Evolutionary conservation across 306 rosid species (phyloP).

Genomic region (Abrus precatorius): DNA sequence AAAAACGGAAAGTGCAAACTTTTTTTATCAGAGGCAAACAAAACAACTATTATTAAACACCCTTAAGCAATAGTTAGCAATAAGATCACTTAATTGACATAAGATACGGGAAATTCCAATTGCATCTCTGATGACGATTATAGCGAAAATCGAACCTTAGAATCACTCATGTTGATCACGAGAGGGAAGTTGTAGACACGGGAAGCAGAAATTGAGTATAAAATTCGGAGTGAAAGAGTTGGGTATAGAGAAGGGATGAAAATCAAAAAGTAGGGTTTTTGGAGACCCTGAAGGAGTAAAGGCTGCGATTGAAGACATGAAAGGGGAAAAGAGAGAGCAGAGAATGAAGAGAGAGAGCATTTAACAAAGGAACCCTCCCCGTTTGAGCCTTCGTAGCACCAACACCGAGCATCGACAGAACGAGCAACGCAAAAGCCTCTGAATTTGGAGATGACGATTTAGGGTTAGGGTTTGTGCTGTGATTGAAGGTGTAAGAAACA

Average conservation of each 20-base stretch:
- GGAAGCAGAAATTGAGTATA: slow-evolving; percentile 30
- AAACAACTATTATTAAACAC: background rate
- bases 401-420: slow-evolving; percentile 50
- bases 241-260: slow-evolving; percentile 50
- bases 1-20: background rate
- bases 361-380: slow-evolving; percentile 73
- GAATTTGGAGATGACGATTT: slow-evolving; percentile 19
- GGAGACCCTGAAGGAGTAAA: slow-evolving; percentile 74
- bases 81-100: background rate
- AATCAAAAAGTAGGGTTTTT: slow-evolving; percentile 71
- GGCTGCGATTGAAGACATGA: slow-evolving; percentile 87
- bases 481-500: background rate
- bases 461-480: slow-evolving; percentile 31
- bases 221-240: slow-evolving; percentile 34
- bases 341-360: slow-evolving; percentile 67
- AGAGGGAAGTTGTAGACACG: slow-evolving; percentile 48
- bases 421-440: background rate
- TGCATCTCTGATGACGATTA: too few relatives aligned
- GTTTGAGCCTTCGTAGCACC: slow-evolving; percentile 44
- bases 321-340: slow-evolving; percentile 59
- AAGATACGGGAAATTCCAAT: too few relatives aligned
- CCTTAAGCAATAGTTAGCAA: background rate
- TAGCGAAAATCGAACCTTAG: slow-evolving; percentile 62
- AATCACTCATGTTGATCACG: slow-evolving; percentile 63
- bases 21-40: background rate